These are phyloP conservation scores for Mallotus japonicus DNA, from an alignment of 441 rosid species.

Conservation along the genomic window DNA sequence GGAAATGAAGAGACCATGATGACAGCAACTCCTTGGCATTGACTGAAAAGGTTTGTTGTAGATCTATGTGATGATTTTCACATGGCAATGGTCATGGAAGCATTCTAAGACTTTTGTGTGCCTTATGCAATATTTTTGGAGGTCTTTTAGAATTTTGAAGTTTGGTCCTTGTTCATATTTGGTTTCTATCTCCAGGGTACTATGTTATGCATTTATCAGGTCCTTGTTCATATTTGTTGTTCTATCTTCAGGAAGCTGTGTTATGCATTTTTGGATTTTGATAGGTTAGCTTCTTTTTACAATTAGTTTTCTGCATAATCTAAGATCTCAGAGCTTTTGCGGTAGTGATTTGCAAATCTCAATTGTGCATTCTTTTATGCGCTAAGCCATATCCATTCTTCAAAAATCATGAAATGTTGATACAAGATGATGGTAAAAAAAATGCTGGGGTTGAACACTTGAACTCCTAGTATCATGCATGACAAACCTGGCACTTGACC, in stretches of 20 bases:
- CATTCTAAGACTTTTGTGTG: background rate
- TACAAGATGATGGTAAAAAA: background rate
- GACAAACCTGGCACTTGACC: background rate
- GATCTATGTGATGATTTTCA: background rate
- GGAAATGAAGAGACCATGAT: too few species aligned
- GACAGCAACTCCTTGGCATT: background rate
- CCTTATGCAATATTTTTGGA: background rate
- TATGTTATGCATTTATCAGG: background rate
- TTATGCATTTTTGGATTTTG: background rate
- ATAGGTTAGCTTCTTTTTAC: background rate
- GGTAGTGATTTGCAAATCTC: background rate
- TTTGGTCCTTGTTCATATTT: background rate
- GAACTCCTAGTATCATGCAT: background rate
- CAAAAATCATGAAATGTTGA: background rate
- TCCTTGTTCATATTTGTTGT: background rate
- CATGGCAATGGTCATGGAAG: slow-evolving; percentile 4
- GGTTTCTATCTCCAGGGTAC: background rate
- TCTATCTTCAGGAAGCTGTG: background rate
- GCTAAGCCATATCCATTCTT: background rate
- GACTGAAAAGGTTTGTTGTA: background rate
- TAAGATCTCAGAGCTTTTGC: background rate
- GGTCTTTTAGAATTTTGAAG: background rate
- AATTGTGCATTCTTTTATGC: background rate
- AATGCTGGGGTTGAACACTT: background rate
- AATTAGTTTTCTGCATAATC: background rate